Percentiles rank a stretch among this genome's conserved stretches.
phyloP scores from a whole-genome alignment of 257 asterid species.

The Fraxinus americana region DNA sequence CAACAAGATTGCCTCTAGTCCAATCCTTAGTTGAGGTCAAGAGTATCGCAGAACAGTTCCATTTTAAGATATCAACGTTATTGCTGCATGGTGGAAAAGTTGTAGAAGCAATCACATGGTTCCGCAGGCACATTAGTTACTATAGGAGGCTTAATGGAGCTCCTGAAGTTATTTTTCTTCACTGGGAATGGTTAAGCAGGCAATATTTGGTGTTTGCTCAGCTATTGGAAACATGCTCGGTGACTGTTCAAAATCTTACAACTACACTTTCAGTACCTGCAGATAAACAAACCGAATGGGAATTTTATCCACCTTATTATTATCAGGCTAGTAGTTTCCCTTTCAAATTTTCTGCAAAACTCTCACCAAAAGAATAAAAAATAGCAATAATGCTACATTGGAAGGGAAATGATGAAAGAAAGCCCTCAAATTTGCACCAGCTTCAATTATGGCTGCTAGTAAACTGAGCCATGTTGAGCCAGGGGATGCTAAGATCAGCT shows the following conservation, averaged over 20 bases:
- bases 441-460: neutral
- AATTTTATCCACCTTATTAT: slow-evolving; percentile 81
- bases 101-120: slow-evolving; percentile 83
- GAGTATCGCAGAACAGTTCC: slow-evolving; percentile 82
- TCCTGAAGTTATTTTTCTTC: slow-evolving; percentile 77
- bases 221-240: slow-evolving; percentile 83
- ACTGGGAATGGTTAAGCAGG: slow-evolving; percentile 98
- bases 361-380: neutral
- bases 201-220: slow-evolving; percentile 89
- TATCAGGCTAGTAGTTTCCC: slow-evolving; percentile 58
- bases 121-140: slow-evolving; percentile 70
- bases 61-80: slow-evolving; percentile 84
- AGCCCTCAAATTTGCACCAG: neutral
- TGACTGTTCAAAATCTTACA: slow-evolving; percentile 46
- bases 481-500: neutral
- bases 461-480: neutral
- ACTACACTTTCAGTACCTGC: slow-evolving; percentile 48
- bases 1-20: slow-evolving; percentile 91
- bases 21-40: slow-evolving; percentile 88
- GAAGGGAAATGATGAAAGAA: neutral
- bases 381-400: neutral
- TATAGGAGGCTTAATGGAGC: slow-evolving; percentile 76
- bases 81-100: slow-evolving; percentile 90
- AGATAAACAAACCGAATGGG: slow-evolving; percentile 86
- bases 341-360: slow-evolving; percentile 5